Evolutionary conservation across 2,329 filamentous ascomycete genomes (phyloP).

Genomic region (Drechslerella dactyloides): DNA sequence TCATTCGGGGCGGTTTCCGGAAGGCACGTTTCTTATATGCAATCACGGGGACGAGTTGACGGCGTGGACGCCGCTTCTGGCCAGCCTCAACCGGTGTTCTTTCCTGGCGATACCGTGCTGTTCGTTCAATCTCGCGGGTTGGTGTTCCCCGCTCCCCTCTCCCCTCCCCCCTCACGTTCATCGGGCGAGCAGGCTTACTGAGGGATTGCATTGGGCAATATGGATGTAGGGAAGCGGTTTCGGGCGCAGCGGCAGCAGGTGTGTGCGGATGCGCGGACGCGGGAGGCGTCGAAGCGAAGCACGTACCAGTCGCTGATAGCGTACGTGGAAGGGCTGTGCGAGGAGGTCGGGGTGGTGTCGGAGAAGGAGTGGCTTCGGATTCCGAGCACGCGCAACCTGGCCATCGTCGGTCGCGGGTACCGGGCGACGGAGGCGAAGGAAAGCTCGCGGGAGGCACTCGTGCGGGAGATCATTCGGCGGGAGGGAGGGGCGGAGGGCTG

Average conservation of each 20-base stretch:
- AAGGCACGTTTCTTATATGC: conserved; percentile 86
- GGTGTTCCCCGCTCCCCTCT: not conserved
- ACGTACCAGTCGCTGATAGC: conserved; percentile 82
- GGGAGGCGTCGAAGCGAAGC: conserved; percentile 35
- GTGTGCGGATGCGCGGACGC: conserved; percentile 35
- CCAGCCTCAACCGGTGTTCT: conserved; percentile 73
- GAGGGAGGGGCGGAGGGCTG: conserved; percentile 44
- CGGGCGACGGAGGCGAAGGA: not conserved
- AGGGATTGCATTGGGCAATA: not conserved
- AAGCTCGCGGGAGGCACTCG: conserved; percentile 14
- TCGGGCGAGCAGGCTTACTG: not conserved
- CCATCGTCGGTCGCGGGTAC: conserved; percentile 70
- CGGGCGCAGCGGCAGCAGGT: conserved; percentile 66
- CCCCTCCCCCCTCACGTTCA: not conserved
- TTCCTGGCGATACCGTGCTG: conserved; percentile 97
- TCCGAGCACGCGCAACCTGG: conserved; percentile 86
- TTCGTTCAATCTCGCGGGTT: conserved; percentile 78
- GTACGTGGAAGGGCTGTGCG: conserved; percentile 74
- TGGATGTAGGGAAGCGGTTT: conserved; percentile 67
- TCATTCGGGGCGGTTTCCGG: conserved; percentile 71
- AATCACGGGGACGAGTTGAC: conserved; percentile 98
- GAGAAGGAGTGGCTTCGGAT: conserved; percentile 89
- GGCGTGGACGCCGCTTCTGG: conserved; percentile 90
- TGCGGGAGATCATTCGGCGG: conserved; percentile 30
- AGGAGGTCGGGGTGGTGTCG: conserved; percentile 74